Conservation (phyloP, 768 basidiomycete genomes). For the Kwoniella newhampshirensis region DNA sequence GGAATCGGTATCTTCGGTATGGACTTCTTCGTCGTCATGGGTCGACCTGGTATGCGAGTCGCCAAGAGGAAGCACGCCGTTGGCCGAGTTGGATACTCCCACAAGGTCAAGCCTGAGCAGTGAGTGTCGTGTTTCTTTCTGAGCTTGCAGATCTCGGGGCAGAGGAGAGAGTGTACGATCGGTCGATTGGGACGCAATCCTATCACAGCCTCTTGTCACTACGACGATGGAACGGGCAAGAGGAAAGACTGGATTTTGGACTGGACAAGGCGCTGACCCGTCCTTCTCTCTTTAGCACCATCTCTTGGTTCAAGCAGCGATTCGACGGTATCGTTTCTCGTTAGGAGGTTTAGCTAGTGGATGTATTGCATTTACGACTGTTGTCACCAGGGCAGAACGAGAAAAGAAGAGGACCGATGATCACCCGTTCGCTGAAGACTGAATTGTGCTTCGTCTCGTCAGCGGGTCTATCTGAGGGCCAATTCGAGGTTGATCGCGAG, state of each 20-base stretch:
- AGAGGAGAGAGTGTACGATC: too few relatives aligned
- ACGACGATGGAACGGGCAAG: too few relatives aligned
- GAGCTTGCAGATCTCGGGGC: neutral
- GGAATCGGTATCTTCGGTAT: conserved; percentile 99
- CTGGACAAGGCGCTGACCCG: too few relatives aligned
- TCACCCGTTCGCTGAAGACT: too few relatives aligned
- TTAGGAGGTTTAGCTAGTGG: conserved; percentile 15
- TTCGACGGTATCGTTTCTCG: conserved; percentile 88
- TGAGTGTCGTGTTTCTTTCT: conserved; percentile 26
- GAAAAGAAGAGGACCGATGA: too few relatives aligned
- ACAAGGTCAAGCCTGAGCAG: conserved; percentile 93
- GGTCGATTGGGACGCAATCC: too few relatives aligned
- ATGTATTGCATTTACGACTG: conserved; percentile 13
- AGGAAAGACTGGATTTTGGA: too few relatives aligned
- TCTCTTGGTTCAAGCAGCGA: conserved; percentile 99
- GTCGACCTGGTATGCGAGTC: conserved; percentile 87
- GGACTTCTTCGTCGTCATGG: conserved; percentile 92
- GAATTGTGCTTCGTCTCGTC: too few relatives aligned
- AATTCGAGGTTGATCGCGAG: too few relatives aligned
- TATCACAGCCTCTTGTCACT: too few relatives aligned
- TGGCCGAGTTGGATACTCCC: conserved; percentile 78
- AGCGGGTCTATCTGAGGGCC: too few relatives aligned
- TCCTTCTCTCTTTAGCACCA: conserved; percentile 56
- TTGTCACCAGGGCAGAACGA: too few relatives aligned
- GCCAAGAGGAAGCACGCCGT: conserved; percentile 85